Base-by-base conservation (phyloP, 31 red algal species). In the Endocladia muricata region DNA sequence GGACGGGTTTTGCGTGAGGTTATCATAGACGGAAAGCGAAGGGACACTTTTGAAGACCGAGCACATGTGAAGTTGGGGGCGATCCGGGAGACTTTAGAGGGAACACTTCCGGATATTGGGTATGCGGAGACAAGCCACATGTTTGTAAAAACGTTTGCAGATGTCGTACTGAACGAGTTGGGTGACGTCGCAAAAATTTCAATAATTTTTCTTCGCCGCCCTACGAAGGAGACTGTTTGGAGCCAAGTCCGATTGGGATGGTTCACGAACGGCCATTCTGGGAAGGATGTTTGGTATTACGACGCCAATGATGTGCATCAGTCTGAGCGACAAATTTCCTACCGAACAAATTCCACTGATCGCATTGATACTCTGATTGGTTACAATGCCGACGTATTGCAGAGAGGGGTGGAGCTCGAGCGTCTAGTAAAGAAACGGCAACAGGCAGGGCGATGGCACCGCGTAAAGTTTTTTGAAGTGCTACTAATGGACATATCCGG, bases 121-220 rank as follows among this genome's bases (percentile, higher is more conserved):
- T 96, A 96, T 51, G 88, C 89, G 1, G 93, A 96, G 57, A 96
- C 93, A 32, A 75, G 49, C 69, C 93, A 96, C 57, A 90, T 91
- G 93, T 96, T 96, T 75, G 75, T 96, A 33, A 90, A 91, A 62
- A 96, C 93, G 0, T 92, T 86, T 73, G 85, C 88, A 39, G 93
- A 96, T 61, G 83, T 86, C 43, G 69, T 96, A 36, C 40, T 94
- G 37, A 47, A 88, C 21, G 36, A 71, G 13, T 64, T 96, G 33
- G 87, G 41, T n/a, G 73, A 78, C 36, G 58, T 73, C 36, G 84
- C 83, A 41, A 86, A 86, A 3, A 79, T 91, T 36, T 78, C 84
- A 64, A 47, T 96, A 21, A 48, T 96, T 25, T 55, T 91, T 38
- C 70, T 96, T n/a, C 72, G 77, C 37, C 57, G 93, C 11, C 78